These are phyloP conservation scores for Monosporascus sp. DNA, from an alignment of 2,329 filamentous ascomycete genomes.

Conservation along the genomic window DNA sequence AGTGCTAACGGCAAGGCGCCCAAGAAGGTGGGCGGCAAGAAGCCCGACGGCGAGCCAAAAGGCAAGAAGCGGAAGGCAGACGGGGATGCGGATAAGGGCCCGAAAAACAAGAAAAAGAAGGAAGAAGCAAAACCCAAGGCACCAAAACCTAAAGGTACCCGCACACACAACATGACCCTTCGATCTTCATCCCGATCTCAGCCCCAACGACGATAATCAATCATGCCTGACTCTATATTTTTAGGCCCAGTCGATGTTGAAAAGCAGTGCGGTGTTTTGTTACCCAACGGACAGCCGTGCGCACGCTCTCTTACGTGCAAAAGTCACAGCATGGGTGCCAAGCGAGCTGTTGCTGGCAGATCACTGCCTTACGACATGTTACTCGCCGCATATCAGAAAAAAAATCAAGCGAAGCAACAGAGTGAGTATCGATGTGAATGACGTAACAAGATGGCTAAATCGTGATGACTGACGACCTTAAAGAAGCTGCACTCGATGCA, in stretches of 20 bases:
- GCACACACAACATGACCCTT: neutral
- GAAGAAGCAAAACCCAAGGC: conserved; percentile 81
- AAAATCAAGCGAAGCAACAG: conserved; percentile 97
- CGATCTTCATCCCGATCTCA: neutral
- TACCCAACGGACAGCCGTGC: conserved; percentile 81
- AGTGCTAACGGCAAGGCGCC: conserved; percentile 31
- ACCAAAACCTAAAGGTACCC: conserved; percentile 72
- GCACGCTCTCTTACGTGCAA: conserved; percentile 89
- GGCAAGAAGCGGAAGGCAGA: conserved; percentile 78
- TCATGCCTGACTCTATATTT: conserved; percentile 6
- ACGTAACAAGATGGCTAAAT: neutral
- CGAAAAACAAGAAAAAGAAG: conserved; percentile 91
- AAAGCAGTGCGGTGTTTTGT: conserved; percentile 81
- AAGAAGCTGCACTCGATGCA: conserved; percentile 90
- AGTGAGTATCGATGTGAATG: conserved; percentile 51
- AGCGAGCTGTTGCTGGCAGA: conserved; percentile 79
- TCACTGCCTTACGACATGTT: conserved; percentile 91
- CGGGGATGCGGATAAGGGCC: conserved; percentile 70
- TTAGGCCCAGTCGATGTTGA: conserved; percentile 85
- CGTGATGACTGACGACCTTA: conserved; percentile 19
- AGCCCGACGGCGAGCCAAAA: conserved; percentile 57
- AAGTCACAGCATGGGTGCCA: conserved; percentile 91
- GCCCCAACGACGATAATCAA: neutral
- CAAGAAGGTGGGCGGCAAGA: conserved; percentile 64
- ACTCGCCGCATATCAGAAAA: conserved; percentile 85